Evolutionary conservation across 2,329 filamentous ascomycete species (phyloP), one percentile per base, ranked within the genome.

Genomic region (Apiospora rasikravindrae): DNA sequence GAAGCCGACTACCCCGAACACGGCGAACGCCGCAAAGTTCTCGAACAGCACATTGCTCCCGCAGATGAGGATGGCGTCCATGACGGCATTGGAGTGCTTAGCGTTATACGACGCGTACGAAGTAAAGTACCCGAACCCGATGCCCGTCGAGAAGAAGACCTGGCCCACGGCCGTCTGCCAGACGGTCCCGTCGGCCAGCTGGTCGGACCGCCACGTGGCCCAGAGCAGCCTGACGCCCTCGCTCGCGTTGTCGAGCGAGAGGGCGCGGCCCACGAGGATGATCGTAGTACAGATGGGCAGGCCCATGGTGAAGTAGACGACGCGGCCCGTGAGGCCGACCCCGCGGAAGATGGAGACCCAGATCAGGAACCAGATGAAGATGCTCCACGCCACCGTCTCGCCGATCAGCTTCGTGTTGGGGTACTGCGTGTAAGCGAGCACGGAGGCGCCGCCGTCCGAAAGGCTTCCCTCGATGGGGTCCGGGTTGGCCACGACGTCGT

Each of bases 271-370:
- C 67, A 90, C 84, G 37, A 90, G 82, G 71, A 90, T 85, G 73
- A 90, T 83, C 2, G 86, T 89, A 19, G 87, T 86, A 72, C 88
- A 81, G 69, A 90, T 88, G 0, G 88, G 88, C 6, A 90, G 77
- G 0, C 87, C 88, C 88, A 90, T 90, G n/a, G 88, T 90, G 78
- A 88, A 88, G 80, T 90, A 90, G 6, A 89, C 88, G 13, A 89
- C 88, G 7, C 88, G 84, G 1, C 88, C 88, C 1, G 88, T 90
- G 73, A 89, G 78, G 0, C 88, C 87, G 26, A 90, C 87, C 8
- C 89, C 86, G 47, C 87, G 86, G 78, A 90, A 89, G 75, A 91
- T 89, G 74, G 86, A 88, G 53, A 90, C 75, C 87, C 88, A 90
- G 75, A 90, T 85, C 0, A 90, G 78, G 76, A 90, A 88, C 87